phyloP scores from a whole-genome alignment of 257 asterid genomes.

The Coffea canephora region DNA sequence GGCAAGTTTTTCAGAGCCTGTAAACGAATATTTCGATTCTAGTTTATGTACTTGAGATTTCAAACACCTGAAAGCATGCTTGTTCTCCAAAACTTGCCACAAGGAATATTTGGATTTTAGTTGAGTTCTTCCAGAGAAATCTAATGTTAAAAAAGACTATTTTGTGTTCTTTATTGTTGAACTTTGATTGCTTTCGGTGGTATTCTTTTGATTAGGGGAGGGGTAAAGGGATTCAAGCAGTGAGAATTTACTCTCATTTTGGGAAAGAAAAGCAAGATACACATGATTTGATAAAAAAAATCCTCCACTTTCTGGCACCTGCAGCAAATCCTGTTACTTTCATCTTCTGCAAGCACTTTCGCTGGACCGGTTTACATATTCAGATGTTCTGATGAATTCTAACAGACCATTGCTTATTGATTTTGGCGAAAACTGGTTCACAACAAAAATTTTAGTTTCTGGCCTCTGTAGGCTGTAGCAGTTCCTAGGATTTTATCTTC shows the following conservation, averaged over 20 bases:
- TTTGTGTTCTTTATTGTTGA: not conserved
- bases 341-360: too few relatives aligned
- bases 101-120: not conserved
- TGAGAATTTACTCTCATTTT: not conserved
- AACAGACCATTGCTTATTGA: too few relatives aligned
- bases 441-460: too few relatives aligned
- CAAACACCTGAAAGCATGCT: not conserved
- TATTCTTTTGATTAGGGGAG: not conserved
- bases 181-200: not conserved
- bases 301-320: not conserved
- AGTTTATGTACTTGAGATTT: not conserved
- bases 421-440: too few relatives aligned
- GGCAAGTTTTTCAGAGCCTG: conserved; percentile 31
- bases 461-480: not conserved
- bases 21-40: conserved; percentile 29
- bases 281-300: too few relatives aligned
- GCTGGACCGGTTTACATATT: too few relatives aligned
- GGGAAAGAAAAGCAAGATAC: not conserved
- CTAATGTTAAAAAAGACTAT: not conserved
- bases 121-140: not conserved
- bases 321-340: too few relatives aligned
- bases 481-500: not conserved
- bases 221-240: not conserved
- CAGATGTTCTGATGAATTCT: too few relatives aligned
- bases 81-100: not conserved